phyloP scores from a whole-genome alignment of 1,139 yeast species.

The Kurtzmaniella quercitrusa region DNA sequence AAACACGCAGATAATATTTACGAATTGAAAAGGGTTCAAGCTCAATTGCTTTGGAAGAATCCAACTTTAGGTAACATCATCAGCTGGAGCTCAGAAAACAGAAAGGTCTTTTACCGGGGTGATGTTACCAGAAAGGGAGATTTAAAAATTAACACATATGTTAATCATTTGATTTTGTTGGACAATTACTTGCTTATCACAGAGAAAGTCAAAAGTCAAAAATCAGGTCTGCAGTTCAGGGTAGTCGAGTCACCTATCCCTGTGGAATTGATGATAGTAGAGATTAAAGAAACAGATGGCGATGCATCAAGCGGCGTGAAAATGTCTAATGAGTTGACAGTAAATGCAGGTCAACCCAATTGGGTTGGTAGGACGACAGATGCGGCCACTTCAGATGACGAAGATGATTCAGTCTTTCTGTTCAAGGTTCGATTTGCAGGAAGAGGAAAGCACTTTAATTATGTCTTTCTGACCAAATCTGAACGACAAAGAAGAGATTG shows the following conservation, averaged over 20 bases:
- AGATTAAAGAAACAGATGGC: slow-evolving; percentile 32
- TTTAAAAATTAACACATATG: slow-evolving; percentile 48
- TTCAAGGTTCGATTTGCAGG: slow-evolving; percentile 45
- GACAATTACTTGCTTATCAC: slow-evolving; percentile 74
- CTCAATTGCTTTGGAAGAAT: slow-evolving; percentile 48
- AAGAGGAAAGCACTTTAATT: slow-evolving; percentile 39
- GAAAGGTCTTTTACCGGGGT: slow-evolving; percentile 60
- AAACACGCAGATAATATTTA: slow-evolving; percentile 53
- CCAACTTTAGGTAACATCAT: slow-evolving; percentile 39
- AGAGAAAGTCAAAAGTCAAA: slow-evolving; percentile 37
- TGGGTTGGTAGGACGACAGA: background rate
- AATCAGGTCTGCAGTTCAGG: slow-evolving; percentile 22
- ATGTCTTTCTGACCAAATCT: slow-evolving; percentile 54
- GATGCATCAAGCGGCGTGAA: slow-evolving; percentile 4
- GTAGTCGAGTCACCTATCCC: slow-evolving; percentile 61
- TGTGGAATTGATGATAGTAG: slow-evolving; percentile 53
- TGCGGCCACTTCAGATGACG: slow-evolving; percentile 12
- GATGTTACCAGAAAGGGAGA: slow-evolving; percentile 62
- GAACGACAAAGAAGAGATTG: slow-evolving; percentile 57
- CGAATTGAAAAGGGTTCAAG: slow-evolving; percentile 42
- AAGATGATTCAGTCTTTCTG: slow-evolving; percentile 37
- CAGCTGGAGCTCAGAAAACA: slow-evolving; percentile 50
- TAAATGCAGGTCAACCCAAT: background rate
- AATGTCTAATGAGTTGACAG: background rate
- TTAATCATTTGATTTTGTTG: slow-evolving; percentile 54